Percentiles rank a stretch among this genome's conserved stretches.
These are phyloP conservation scores for Stylonectria norvegica DNA, from an alignment of 2,329 filamentous ascomycete species.

Conservation along the genomic window DNA sequence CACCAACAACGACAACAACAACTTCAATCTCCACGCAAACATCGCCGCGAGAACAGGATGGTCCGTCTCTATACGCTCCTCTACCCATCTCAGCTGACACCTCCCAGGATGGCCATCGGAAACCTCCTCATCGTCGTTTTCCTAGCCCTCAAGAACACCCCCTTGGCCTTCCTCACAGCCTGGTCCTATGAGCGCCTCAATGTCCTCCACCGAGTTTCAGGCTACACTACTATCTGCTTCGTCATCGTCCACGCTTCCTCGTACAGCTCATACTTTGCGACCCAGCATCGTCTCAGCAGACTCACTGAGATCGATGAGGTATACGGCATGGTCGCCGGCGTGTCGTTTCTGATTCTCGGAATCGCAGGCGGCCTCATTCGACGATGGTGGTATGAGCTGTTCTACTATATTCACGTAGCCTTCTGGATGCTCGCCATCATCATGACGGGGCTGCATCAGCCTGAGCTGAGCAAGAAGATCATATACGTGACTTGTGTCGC, in stretches of 20 bases:
- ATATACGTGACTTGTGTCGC: slow-evolving; percentile 41
- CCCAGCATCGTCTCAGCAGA: slow-evolving; percentile 22
- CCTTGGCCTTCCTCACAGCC: slow-evolving; percentile 49
- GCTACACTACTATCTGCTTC: slow-evolving; percentile 46
- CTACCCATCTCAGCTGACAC: neutral
- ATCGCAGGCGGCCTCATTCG: slow-evolving; percentile 43
- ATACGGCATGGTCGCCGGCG: slow-evolving; percentile 46
- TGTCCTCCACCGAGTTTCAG: slow-evolving; percentile 52
- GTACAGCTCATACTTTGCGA: slow-evolving; percentile 42
- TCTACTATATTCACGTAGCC: slow-evolving; percentile 50
- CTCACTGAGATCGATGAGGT: slow-evolving; percentile 40
- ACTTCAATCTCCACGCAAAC: slow-evolving; percentile 30
- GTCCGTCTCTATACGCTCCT: slow-evolving; percentile 22
- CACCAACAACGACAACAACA: slow-evolving; percentile 31
- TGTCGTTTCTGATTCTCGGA: slow-evolving; percentile 43
- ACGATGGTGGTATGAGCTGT: slow-evolving; percentile 52
- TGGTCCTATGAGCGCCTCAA: slow-evolving; percentile 60
- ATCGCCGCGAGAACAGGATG: slow-evolving; percentile 39
- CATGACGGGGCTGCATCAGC: slow-evolving; percentile 50
- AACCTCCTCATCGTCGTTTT: slow-evolving; percentile 54
- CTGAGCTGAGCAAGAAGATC: slow-evolving; percentile 40
- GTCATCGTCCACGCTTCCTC: slow-evolving; percentile 45
- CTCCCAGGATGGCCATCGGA: slow-evolving; percentile 37
- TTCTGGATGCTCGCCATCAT: slow-evolving; percentile 49
- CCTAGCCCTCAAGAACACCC: slow-evolving; percentile 57